Base-by-base conservation (phyloP, 2,329 filamentous ascomycete genomes). In the Ophiostoma australiae region DNA sequence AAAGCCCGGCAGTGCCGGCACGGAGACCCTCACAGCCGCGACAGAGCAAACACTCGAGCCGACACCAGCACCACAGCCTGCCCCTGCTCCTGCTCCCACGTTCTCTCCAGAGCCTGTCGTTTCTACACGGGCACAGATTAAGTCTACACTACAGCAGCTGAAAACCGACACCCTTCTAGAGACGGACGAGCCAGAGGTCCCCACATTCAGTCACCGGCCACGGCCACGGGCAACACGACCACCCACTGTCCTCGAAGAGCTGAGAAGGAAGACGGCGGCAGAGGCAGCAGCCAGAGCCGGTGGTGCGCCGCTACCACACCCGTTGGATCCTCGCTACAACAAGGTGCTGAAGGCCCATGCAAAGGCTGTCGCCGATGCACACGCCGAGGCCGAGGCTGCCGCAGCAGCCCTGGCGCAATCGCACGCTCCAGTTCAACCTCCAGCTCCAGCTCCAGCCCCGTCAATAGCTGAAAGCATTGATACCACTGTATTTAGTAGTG, bases 311-410 rank as follows among this genome's bases (percentile, higher is more conserved):
- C 68, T 55, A 37, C 73, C 73, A 3, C 74, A 75, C 35, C 74
- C 74, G 1, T 35, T 75, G n/a, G 74, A 75, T n/a, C 74, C 74
- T 0, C 70, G 73, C 17, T 71, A 71, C 41, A 52, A 70, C 68
- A 70, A 73, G 39, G 66, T 41, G 10, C 70, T 41, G 67, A 20
- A n/a, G 6, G 31, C 20, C 13, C 55, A 15, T 1, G 55, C 63
- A 8, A 7, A 15, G 5, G 20, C 41, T 0, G 10, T 15, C 0
- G 44, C n/a, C 0, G 55, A 37, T 0, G 52, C 33, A 1, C 33
- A 58, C 37, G 35, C 70, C 31, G 69, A 35, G 31, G 39, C 20
- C 20, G 37, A 69, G 17, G 66, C 52, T 1, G 33, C 63, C 15
- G 2, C 44, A 1, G 6, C 69, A 1, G 66, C 70, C 10, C 31